Evolutionary conservation across 164 flowering plant genomes (phyloP).

Genomic region (Magnolia sinica): DNA sequence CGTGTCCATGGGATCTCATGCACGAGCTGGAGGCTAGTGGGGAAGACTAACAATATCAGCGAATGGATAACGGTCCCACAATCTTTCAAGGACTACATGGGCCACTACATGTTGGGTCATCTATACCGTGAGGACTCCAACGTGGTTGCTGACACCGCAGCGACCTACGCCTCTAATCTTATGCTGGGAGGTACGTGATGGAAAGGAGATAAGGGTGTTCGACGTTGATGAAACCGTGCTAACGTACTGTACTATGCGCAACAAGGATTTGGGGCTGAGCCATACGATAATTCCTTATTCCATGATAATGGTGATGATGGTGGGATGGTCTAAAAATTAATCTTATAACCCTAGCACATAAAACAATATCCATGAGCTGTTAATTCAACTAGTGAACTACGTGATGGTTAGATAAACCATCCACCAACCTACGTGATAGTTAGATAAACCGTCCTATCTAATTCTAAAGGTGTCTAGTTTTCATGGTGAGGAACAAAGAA

Average conservation of each 20-base stretch:
- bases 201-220: conserved; percentile 37
- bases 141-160: conserved; percentile 14
- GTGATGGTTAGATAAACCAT: too few relatives aligned
- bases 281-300: too few relatives aligned
- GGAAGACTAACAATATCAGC: conserved; percentile 44
- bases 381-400: too few relatives aligned
- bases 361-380: too few relatives aligned
- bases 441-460: too few relatives aligned
- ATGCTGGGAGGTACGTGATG: conserved; percentile 22
- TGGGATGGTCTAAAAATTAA: too few relatives aligned
- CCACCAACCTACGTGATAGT: too few relatives aligned
- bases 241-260: conserved; percentile 28
- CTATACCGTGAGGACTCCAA: conserved; percentile 36
- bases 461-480: too few relatives aligned
- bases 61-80: conserved; percentile 36
- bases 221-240: conserved; percentile 38
- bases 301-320: too few relatives aligned
- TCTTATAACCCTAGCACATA: too few relatives aligned
- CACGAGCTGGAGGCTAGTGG: conserved; percentile 30
- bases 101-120: conserved; percentile 43
- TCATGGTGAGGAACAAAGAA: too few relatives aligned
- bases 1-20: conserved; percentile 17
- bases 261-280: conserved; percentile 23
- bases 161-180: conserved; percentile 16
- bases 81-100: conserved; percentile 37